Evolutionary conservation across 2,329 filamentous ascomycete genomes (phyloP), one percentile per base, ranked within the genome.

Genomic region (Curvularia sp.): DNA sequence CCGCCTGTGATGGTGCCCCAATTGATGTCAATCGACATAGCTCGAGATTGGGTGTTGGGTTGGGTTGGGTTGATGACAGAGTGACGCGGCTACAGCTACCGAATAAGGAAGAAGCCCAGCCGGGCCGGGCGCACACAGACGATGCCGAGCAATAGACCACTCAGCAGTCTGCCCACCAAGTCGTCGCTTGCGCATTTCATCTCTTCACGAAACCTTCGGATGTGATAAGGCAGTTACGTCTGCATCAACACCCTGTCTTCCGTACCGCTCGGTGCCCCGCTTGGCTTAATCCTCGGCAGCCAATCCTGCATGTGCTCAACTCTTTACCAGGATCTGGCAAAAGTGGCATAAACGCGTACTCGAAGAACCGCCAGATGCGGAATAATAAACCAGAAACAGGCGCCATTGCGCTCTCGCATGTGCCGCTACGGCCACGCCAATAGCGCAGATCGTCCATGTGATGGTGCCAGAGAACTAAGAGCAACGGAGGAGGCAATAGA

Each of bases 11-110:
- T 86, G 62, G 90, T 90, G 73, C 95, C 89, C 95, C 95, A 99
- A 79, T 96, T 93, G 76, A 99, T 89, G 74, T 98, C 93, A 81
- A 99, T 94, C 68, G 95, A 98, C 95, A 99, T 99, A 53, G 68
- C 61, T 70, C 56, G 59, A 54, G 58, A 60, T 63, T 61, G 65
- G 61, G 59, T 51, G 67, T 68, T 67, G 25, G 47, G 47, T 67
- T 36, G 47, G 47, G 32, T 58, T 64, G 69, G 65, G 61, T 71
- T 70, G 67, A 71, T 57, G 61, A 61, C 63, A 61, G 62, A 56
- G 58, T 53, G 57, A 54, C 39, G 57, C 63, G 53, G 58, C 60
- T 58, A 46, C 53, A 18, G 55, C 45, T 54, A 49, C 64, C 66
- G 56, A 60, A 70, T 66, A 42, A 39, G 65, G 63, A 63, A 67